A percentile compares a stretch with the other conserved stretches of the same genome.
Conservation (phyloP, 2,329 filamentous ascomycete genomes). For the Penicillium digitatum region DNA sequence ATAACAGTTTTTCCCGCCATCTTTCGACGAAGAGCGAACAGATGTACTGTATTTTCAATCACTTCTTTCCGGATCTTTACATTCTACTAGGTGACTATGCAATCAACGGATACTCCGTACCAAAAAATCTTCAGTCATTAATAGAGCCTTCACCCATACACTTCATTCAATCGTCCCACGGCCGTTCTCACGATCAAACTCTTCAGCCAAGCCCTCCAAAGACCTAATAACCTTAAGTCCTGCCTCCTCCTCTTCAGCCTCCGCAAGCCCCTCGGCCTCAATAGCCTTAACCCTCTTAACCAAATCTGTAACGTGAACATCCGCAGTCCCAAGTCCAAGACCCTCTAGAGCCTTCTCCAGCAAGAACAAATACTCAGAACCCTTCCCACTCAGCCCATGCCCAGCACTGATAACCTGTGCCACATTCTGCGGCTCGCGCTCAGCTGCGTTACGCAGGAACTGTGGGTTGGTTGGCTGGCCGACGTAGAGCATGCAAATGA, state of each 20-base stretch:
- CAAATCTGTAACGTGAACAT: constrained; percentile 80
- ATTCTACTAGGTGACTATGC: background rate
- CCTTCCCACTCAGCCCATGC: constrained; percentile 78
- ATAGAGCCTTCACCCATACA: background rate
- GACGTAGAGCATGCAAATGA: constrained; percentile 77
- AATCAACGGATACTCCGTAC: background rate
- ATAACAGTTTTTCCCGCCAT: no score
- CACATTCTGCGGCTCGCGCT: constrained; percentile 71
- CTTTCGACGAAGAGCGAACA: no score
- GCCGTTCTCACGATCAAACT: constrained; percentile 8
- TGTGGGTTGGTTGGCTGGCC: constrained; percentile 90
- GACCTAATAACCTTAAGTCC: constrained; percentile 28
- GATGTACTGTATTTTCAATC: background rate
- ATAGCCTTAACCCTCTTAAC: constrained; percentile 67
- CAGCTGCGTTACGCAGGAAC: constrained; percentile 57
- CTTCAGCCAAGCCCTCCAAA: constrained; percentile 16
- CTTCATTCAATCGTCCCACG: constrained; percentile 18
- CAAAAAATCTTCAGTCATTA: background rate
- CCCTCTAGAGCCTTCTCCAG: constrained; percentile 71
- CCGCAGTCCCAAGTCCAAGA: constrained; percentile 70
- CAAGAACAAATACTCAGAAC: constrained; percentile 81
- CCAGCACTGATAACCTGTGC: constrained; percentile 77
- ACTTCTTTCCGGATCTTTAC: background rate
- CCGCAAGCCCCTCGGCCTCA: constrained; percentile 40
- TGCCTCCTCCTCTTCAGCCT: constrained; percentile 32